These are phyloP conservation scores for Magnaporthales sp. DNA, from an alignment of 2,329 filamentous ascomycete genomes.

Conservation along the genomic window DNA sequence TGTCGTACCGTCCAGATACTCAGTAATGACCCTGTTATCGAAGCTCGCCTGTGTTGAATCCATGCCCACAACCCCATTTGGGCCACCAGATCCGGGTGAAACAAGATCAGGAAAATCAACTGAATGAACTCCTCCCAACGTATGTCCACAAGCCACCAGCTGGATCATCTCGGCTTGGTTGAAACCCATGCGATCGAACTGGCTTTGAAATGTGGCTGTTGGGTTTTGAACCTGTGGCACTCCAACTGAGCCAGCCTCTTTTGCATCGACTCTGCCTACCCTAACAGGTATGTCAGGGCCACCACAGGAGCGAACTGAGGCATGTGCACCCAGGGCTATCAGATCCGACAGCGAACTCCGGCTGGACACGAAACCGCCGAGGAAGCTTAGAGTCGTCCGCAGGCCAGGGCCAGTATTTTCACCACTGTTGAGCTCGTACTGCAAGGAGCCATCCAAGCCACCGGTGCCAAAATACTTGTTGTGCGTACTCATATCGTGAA, in stretches of 20 bases:
- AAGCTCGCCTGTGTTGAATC: conserved; percentile 40
- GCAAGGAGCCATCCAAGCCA: conserved; percentile 50
- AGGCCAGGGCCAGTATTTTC: conserved; percentile 52
- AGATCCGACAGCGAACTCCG: conserved; percentile 46
- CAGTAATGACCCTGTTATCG: conserved; percentile 47
- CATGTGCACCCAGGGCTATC: conserved; percentile 49
- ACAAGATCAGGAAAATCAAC: conserved; percentile 45
- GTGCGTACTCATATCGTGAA: conserved; percentile 53
- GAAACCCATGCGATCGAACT: conserved; percentile 52
- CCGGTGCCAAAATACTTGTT: conserved; percentile 38
- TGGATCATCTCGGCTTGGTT: conserved; percentile 48
- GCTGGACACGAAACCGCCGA: conserved; percentile 42
- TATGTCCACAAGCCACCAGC: conserved; percentile 52
- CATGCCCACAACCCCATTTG: conserved; percentile 34
- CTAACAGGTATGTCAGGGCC: conserved; percentile 45
- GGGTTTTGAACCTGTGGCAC: conserved; percentile 51
- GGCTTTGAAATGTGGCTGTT: conserved; percentile 38
- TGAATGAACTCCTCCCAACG: conserved; percentile 50
- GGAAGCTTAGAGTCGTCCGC: conserved; percentile 41
- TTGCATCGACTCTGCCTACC: conserved; percentile 46
- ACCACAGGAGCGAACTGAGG: conserved; percentile 49
- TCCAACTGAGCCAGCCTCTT: conserved; percentile 32
- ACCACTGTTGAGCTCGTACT: conserved; percentile 45
- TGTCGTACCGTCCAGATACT: conserved; percentile 46
- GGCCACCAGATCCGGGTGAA: conserved; percentile 26